phyloP scores from a whole-genome alignment of 2,329 filamentous ascomycete genomes.

The Aureobasidium uvarum region DNA sequence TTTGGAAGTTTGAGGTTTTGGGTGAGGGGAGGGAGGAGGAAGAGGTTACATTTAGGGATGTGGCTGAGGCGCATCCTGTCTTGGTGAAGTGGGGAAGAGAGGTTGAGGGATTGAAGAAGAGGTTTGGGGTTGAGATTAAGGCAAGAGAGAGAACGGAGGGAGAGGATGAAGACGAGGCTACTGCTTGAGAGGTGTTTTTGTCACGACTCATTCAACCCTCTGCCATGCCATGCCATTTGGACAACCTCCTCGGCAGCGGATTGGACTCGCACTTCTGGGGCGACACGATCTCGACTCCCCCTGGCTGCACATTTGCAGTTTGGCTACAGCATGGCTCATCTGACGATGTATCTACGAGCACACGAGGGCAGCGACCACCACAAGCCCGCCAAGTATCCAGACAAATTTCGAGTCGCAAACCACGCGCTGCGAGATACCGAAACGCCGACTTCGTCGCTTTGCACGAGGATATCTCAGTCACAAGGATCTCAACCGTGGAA shows the following conservation, averaged over 20 bases:
- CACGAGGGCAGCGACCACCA: no score
- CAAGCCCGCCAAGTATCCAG: no score
- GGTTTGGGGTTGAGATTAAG: slow-evolving; percentile 42
- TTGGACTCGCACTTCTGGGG: no score
- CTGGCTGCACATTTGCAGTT: no score
- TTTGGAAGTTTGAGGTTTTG: slow-evolving; percentile 61
- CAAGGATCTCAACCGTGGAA: background rate
- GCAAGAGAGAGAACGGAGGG: background rate
- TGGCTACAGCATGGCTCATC: no score
- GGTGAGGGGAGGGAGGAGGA: slow-evolving; percentile 40
- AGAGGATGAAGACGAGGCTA: slow-evolving; percentile 11
- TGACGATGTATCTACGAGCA: no score
- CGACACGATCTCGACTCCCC: no score
- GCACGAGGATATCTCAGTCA: background rate
- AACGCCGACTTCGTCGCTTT: no score
- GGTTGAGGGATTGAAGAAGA: slow-evolving; percentile 45
- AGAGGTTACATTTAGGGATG: slow-evolving; percentile 58
- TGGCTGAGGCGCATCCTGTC: slow-evolving; percentile 67
- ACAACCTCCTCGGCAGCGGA: no score
- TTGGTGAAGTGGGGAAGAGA: slow-evolving; percentile 59
- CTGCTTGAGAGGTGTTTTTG: background rate
- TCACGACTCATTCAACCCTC: background rate
- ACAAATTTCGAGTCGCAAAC: no score
- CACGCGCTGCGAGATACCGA: no score
- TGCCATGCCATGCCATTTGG: background rate